phyloP scores from a whole-genome alignment of 352 stramenopile species.

The Elongisporangium senticosum region DNA sequence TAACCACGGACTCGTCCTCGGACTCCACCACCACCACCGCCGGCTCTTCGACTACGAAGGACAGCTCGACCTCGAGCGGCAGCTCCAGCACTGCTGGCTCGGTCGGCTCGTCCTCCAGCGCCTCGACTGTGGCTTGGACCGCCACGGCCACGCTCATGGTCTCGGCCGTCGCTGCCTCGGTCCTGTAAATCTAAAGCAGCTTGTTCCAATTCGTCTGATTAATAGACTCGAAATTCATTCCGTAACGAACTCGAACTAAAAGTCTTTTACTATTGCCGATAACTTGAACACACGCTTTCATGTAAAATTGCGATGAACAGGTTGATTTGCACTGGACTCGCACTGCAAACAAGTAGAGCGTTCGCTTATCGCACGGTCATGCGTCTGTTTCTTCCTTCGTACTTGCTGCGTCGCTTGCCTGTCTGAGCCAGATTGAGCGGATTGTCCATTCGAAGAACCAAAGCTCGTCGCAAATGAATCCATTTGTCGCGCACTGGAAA shows the following conservation, averaged over 20 bases:
- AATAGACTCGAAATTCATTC: conserved; percentile 13
- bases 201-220: not conserved
- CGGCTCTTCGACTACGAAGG: not conserved
- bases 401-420: too few relatives aligned
- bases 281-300: not conserved
- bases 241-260: conserved; percentile 20
- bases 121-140: conserved; percentile 4
- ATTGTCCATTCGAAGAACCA: too few relatives aligned
- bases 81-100: not conserved
- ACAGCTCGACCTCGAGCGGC: not conserved
- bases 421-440: too few relatives aligned
- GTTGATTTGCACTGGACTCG: too few relatives aligned
- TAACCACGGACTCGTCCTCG: not conserved
- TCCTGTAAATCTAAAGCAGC: not conserved
- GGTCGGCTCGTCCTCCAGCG: not conserved
- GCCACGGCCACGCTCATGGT: conserved; percentile 3
- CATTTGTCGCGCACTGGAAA: too few relatives aligned
- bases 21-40: not conserved
- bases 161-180: not conserved
- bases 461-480: too few relatives aligned
- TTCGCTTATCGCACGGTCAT: too few relatives aligned
- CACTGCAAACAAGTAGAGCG: too few relatives aligned
- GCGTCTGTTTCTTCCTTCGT: too few relatives aligned
- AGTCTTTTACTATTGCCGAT: conserved; percentile 4
- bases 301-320: conserved; percentile 17